phyloP scores from a whole-genome alignment of 2,329 filamentous ascomycete species.

The Ophidiomyces ophidiicola region DNA sequence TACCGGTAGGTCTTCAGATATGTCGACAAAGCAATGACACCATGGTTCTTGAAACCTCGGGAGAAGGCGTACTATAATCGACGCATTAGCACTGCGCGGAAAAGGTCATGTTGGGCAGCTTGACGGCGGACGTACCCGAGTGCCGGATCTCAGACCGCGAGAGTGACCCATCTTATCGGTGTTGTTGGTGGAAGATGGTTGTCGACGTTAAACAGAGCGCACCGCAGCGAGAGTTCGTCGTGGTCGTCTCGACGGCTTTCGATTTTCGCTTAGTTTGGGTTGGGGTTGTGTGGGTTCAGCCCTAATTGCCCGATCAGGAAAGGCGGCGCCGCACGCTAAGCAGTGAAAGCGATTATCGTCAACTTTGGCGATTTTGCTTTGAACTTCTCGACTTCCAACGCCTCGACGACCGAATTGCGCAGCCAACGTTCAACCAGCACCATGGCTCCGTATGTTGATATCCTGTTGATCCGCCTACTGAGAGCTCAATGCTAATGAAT shows the following conservation, averaged over 20 bases:
- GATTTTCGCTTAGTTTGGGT: constrained; percentile 16
- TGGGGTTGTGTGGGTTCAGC: constrained; percentile 15
- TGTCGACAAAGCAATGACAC: constrained; percentile 82
- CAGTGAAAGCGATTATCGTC: constrained; percentile 13
- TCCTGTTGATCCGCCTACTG: neutral
- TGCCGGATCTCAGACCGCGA: constrained; percentile 75
- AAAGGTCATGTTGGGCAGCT: constrained; percentile 5
- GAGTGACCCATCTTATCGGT: constrained; percentile 70
- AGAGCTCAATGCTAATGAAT: constrained; percentile 18
- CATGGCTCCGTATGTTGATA: constrained; percentile 35
- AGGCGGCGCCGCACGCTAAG: constrained; percentile 10
- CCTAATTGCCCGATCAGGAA: constrained; percentile 14
- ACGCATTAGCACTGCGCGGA: constrained; percentile 12
- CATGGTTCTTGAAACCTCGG: constrained; percentile 87
- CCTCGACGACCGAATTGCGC: constrained; percentile 22
- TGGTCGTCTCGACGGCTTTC: constrained; percentile 9
- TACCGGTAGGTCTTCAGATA: constrained; percentile 91
- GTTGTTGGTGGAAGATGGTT: constrained; percentile 32
- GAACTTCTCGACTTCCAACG: constrained; percentile 5
- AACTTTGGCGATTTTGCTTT: constrained; percentile 11
- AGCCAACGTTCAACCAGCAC: constrained; percentile 23
- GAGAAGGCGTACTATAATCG: constrained; percentile 69
- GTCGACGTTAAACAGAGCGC: constrained; percentile 27
- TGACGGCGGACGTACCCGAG: constrained; percentile 52
- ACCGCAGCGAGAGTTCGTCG: constrained; percentile 13